phyloP scores from a whole-genome alignment of 208 protist genomes.

The Histomonas meleagridis region DNA sequence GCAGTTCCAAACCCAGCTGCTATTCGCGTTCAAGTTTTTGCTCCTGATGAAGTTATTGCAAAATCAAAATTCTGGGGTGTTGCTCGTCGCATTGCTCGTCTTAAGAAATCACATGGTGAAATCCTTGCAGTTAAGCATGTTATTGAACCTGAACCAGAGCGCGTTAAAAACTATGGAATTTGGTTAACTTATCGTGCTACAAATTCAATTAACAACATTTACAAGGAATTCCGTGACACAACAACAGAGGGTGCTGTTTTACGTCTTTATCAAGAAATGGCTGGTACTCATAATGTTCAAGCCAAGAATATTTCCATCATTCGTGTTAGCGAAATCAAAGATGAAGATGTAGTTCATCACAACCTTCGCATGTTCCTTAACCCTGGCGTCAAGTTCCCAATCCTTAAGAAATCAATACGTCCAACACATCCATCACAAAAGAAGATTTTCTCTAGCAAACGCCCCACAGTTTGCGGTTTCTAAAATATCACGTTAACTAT shows the following conservation, averaged over 20 bases:
- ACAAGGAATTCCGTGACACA: conserved; percentile 96
- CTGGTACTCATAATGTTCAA: conserved; percentile 79
- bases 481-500: background rate
- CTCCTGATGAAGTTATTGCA: conserved; percentile 86
- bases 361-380: conserved; percentile 68
- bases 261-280: conserved; percentile 68
- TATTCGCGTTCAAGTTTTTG: conserved; percentile 95
- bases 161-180: conserved; percentile 94
- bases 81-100: conserved; percentile 2
- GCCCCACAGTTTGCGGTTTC: conserved; percentile 1
- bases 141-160: conserved; percentile 75
- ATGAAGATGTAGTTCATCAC: conserved; percentile 64
- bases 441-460: background rate
- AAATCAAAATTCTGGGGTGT: conserved; percentile 90
- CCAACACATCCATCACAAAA: background rate
- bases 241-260: conserved; percentile 38
- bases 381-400: background rate
- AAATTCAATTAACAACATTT: conserved; percentile 92
- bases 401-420: background rate
- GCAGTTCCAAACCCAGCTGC: conserved; percentile 50
- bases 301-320: conserved; percentile 85
- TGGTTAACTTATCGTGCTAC: conserved; percentile 93
- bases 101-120: conserved; percentile 34
- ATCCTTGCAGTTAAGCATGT: conserved; percentile 51
- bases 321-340: conserved; percentile 67